phyloP scores from a whole-genome alignment of 768 basidiomycete species.

The Mycena rosella region DNA sequence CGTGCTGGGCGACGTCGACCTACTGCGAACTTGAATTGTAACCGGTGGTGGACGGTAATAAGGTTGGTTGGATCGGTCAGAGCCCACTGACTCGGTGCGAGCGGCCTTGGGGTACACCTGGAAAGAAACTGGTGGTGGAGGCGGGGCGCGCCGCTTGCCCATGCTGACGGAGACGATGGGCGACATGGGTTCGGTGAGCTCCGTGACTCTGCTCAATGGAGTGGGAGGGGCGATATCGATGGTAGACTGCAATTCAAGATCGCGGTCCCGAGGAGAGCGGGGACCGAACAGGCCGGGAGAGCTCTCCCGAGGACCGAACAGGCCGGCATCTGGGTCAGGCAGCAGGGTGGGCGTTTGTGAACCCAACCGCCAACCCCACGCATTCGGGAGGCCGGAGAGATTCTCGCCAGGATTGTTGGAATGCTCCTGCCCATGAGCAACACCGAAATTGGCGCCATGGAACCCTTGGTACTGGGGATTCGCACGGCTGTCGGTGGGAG shows the following conservation, averaged over 20 bases:
- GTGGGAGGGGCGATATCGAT: background rate
- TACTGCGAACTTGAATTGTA: background rate
- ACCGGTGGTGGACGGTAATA: too few relatives aligned
- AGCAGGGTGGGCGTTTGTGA: background rate
- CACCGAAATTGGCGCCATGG: too few relatives aligned
- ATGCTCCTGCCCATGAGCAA: background rate
- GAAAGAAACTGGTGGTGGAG: background rate
- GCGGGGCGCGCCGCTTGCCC: background rate
- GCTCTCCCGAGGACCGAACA: constrained; percentile 15
- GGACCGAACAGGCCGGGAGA: constrained; percentile 19
- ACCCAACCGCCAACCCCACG: too few relatives aligned
- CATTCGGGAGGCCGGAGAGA: background rate
- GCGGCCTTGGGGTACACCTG: background rate
- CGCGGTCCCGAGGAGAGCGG: background rate
- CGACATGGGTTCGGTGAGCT: constrained; percentile 7
- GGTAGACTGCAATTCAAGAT: background rate
- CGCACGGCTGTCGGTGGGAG: too few relatives aligned
- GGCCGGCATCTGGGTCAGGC: background rate
- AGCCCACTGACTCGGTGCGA: too few relatives aligned
- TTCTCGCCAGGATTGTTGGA: background rate
- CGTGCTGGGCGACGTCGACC: background rate
- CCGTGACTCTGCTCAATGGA: constrained; percentile 22
- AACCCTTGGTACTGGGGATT: background rate
- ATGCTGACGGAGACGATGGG: background rate
- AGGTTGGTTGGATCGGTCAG: too few relatives aligned